Conservation (phyloP, 2,329 filamentous ascomycete genomes). For the Sordariomycetes sp. region DNA sequence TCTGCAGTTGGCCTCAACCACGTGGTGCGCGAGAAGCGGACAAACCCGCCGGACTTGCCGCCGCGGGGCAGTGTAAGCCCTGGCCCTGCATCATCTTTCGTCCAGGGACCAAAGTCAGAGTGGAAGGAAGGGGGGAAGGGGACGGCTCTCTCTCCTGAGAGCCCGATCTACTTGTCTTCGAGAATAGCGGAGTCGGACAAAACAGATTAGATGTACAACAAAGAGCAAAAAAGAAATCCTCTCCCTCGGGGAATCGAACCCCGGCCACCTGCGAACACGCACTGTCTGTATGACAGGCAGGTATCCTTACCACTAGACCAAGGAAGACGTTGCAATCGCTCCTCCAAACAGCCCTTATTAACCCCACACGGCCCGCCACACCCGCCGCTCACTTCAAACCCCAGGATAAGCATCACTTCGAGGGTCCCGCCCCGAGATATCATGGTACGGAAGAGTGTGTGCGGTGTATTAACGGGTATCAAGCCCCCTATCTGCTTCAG, state of each 20-base stretch:
- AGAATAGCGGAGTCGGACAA: not conserved
- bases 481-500: not conserved
- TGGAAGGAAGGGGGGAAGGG: not conserved
- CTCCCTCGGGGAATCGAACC: conserved; percentile 20
- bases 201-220: not conserved
- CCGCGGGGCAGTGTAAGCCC: no score
- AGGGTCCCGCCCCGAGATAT: not conserved
- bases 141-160: not conserved
- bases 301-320: conserved; percentile 6
- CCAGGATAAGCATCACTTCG: not conserved
- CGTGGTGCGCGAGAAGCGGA: no score
- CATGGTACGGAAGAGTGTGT: not conserved
- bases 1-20: no score
- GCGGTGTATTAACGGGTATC: not conserved
- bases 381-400: not conserved
- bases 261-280: conserved; percentile 16
- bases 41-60: no score
- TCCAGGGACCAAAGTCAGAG: no score
- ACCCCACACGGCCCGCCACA: not conserved
- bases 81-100: no score
- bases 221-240: not conserved
- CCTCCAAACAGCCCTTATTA: not conserved
- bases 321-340: not conserved
- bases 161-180: not conserved
- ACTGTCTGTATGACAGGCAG: conserved; percentile 4